Conservation (phyloP, 306 rosid species). For the Mimosa pudica region DNA sequence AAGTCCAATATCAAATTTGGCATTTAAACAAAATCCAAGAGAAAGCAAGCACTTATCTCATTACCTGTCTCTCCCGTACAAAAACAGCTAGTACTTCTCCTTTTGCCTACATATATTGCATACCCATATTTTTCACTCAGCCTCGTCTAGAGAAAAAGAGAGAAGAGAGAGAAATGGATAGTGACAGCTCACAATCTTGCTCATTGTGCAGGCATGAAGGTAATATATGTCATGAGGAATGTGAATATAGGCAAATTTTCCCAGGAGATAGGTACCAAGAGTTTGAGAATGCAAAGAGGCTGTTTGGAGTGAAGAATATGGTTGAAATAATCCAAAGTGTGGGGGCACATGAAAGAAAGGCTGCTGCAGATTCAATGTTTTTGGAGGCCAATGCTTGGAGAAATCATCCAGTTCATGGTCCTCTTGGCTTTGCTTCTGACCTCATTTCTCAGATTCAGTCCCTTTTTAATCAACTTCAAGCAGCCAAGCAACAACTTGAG, state of each 20-base stretch:
- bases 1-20: not conserved
- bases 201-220: not conserved
- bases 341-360: not conserved
- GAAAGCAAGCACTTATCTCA: not conserved
- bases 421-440: conserved; percentile 2
- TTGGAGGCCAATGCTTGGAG: not conserved
- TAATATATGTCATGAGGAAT: not conserved
- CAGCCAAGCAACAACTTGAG: not conserved
- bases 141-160: not conserved
- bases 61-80: not conserved
- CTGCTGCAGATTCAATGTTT: not conserved
- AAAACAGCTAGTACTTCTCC: not conserved
- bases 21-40: not conserved
- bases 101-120: not conserved
- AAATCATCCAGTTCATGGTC: not conserved
- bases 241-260: not conserved
- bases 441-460: not conserved
- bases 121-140: not conserved
- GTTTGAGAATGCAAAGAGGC: not conserved
- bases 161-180: not conserved
- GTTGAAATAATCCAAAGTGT: not conserved
- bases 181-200: not conserved
- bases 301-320: not conserved
- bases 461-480: not conserved
- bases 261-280: not conserved